Percentiles rank a stretch among this genome's conserved stretches.
These are phyloP conservation scores for Botryobasidium botryosum DNA, from an alignment of 768 basidiomycete species.

Conservation along the genomic window DNA sequence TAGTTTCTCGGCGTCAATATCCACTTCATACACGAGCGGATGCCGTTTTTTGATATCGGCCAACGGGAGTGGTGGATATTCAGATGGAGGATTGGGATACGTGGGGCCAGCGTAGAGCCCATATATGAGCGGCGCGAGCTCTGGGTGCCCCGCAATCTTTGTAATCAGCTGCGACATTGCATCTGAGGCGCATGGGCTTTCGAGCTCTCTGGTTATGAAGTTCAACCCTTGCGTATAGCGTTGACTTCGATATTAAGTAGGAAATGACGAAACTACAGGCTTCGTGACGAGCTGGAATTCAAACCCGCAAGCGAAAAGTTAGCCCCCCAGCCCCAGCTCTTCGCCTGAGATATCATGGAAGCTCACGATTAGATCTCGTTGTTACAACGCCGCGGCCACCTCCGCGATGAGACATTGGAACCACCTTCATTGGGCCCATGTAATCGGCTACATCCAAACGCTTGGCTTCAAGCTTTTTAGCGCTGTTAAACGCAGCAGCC, in stretches of 20 bases:
- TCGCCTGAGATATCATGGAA: no score
- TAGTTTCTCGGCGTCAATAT: no score
- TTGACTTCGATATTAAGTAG: not conserved
- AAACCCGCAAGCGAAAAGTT: not conserved
- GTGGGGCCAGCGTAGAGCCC: slow-evolving; percentile 18
- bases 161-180: not conserved
- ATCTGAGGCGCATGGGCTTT: not conserved
- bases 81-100: slow-evolving; percentile 14
- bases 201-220: not conserved
- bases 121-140: slow-evolving; percentile 15
- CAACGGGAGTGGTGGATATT: no score
- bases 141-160: no score
- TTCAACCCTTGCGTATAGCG: not conserved
- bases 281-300: not conserved
- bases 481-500: no score
- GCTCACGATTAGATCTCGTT: slow-evolving; percentile 7
- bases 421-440: slow-evolving; percentile 6
- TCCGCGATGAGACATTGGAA: slow-evolving; percentile 2
- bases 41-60: no score
- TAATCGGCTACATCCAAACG: slow-evolving; percentile 6
- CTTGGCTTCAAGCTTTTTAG: no score
- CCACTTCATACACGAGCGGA: no score
- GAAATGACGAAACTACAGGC: not conserved
- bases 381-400: slow-evolving; percentile 11
- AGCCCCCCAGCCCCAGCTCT: not conserved